Percentiles rank a stretch among this genome's conserved stretches.
Evolutionary conservation across 2,329 filamentous ascomycete genomes (phyloP).

Genomic region (Apiospora sp.): DNA sequence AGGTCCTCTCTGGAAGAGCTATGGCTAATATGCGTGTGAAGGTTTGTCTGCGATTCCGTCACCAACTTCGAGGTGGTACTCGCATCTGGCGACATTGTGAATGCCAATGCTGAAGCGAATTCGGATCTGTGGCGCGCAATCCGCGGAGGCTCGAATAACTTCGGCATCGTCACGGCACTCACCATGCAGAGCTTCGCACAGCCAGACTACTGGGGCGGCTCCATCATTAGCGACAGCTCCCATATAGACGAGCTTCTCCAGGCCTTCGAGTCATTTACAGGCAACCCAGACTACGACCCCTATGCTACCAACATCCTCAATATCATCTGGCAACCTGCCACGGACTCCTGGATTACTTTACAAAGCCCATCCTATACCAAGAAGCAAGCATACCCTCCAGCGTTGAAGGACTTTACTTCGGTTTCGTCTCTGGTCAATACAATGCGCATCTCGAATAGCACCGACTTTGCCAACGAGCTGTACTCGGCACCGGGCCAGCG

Average conservation of each 20-base stretch:
- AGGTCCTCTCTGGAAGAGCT: too few species aligned
- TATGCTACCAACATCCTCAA: not conserved
- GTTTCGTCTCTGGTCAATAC: not conserved
- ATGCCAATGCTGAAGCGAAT: conserved; percentile 46
- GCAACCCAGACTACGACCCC: not conserved
- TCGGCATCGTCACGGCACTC: conserved; percentile 47
- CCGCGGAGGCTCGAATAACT: conserved; percentile 55
- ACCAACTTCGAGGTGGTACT: conserved; percentile 53
- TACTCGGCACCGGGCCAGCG: not conserved
- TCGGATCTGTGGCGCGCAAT: conserved; percentile 53
- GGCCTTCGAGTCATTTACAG: conserved; percentile 15
- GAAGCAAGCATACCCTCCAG: not conserved
- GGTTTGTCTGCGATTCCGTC: conserved; percentile 55
- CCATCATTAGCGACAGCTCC: not conserved
- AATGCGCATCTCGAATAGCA: conserved; percentile 1
- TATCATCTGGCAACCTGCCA: not conserved
- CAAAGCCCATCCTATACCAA: not conserved
- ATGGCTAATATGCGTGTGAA: conserved; percentile 37
- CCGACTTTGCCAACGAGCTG: not conserved
- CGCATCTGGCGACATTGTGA: conserved; percentile 48
- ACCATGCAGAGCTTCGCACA: conserved; percentile 21
- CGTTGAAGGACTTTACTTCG: too few species aligned
- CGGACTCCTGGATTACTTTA: not conserved
- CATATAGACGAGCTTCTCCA: conserved; percentile 1
- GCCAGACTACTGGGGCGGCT: conserved; percentile 14